Base-by-base conservation (phyloP, 2,329 filamentous ascomycete genomes). In the Aspergillus sclerotialis region DNA sequence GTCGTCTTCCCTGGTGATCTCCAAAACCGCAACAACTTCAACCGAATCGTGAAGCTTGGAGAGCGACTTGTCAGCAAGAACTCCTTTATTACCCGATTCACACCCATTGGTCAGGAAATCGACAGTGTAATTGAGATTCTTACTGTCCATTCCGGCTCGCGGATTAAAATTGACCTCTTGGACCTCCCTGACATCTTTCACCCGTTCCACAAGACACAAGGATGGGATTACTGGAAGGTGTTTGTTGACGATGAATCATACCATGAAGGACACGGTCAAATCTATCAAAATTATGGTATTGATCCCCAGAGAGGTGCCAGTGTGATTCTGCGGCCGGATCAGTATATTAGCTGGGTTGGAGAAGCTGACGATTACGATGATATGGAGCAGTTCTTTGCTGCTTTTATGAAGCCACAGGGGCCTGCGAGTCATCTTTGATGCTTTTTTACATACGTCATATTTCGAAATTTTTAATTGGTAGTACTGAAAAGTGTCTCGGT, bases 1-100 rank as follows among this genome's bases (percentile, higher is more conserved):
- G 38, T 65, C 12, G 58, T 84, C 2, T 83, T 85, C 43, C 69
- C 76, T 0, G 80, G 80, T 1, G 64, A 80, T 42, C 58, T 84
- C 2, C 56, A 63, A 2, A 43, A 61, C 0, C 9, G 58, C 0
- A 34, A 39, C 1, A 72, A 76, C 38, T 65, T 65, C 37, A 44
- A 53, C 0, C 63, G 67, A 3, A 58, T 78, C 3, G 52, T 69
- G 16, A 45, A 32, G 0, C 66, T 82, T 16, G 76, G 75, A 30
- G 49, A 58, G 2, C 55, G 48, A 32, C 60, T 77, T 4, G 55
- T 43, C 7, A 39, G 44, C 0, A 55, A 57, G 0, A 29, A 48
- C 1, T 57, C 61, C 1, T 64, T 78, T 36, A 49, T 79, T 10
- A 54, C 40, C n/a, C 58, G 48, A n/a, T 64, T 63, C 32, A 73